Percentiles rank a stretch among this genome's conserved stretches.
phyloP scores from a whole-genome alignment of 176 grass and related monocot genomes.

The Cenchrus fungigraminus region DNA sequence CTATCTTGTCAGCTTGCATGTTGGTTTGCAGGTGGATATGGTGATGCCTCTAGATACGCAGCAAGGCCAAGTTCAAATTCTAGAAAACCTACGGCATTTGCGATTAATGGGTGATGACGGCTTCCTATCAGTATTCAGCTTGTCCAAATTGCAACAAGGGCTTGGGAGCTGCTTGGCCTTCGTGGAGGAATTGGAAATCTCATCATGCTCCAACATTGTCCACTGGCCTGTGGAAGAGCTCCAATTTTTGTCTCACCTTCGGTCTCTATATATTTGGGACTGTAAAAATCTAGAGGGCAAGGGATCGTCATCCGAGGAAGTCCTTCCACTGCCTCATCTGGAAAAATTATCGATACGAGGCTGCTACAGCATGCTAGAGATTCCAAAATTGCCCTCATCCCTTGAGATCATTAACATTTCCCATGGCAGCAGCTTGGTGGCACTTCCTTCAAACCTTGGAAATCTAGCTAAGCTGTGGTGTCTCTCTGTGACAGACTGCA shows the following conservation, averaged over 20 bases:
- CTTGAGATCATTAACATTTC: fast-evolving
- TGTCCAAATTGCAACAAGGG: not conserved
- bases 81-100: not conserved
- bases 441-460: not conserved
- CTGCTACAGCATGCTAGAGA: not conserved
- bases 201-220: fast-evolving
- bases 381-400: not conserved
- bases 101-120: fast-evolving
- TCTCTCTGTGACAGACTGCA: fast-evolving
- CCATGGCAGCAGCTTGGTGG: fast-evolving
- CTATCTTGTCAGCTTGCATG: not conserved
- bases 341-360: fast-evolving
- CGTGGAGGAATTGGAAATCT: fast-evolving
- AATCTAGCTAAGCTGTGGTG: not conserved
- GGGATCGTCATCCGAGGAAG: not conserved
- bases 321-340: not conserved
- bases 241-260: not conserved
- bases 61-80: no score
- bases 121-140: not conserved
- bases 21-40: not conserved
- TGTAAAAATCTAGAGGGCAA: not conserved
- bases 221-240: constrained; percentile 14
- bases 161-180: not conserved
- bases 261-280: fast-evolving
- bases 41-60: not conserved